Evolutionary conservation across 1,139 yeast species (phyloP).

Genomic region (Wickerhamomyces sp.): DNA sequence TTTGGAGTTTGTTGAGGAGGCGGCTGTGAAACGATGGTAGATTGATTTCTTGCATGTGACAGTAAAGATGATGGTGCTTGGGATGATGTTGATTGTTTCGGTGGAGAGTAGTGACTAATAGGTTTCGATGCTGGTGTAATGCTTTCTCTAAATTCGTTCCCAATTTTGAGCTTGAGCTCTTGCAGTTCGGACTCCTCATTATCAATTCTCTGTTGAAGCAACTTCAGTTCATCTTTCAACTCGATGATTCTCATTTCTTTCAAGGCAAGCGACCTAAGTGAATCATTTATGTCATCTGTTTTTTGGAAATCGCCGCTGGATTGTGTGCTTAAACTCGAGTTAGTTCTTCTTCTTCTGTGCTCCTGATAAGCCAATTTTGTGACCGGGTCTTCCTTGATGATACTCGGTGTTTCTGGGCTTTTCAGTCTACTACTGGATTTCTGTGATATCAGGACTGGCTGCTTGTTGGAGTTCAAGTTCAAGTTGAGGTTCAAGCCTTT

Average conservation of each 20-base stretch:
- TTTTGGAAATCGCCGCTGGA: constrained; percentile 6
- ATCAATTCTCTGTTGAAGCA: constrained; percentile 26
- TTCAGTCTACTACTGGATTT: not conserved
- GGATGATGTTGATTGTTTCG: not conserved
- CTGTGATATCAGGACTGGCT: not conserved
- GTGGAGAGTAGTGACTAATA: constrained; percentile 4
- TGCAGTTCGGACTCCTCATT: constrained; percentile 30
- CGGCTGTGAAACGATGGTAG: constrained; percentile 1
- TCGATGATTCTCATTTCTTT: constrained; percentile 61
- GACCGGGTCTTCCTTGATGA: not conserved
- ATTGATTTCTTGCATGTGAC: constrained; percentile 2
- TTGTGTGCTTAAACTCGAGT: constrained; percentile 10
- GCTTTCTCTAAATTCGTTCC: constrained; percentile 32
- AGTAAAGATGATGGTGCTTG: no score
- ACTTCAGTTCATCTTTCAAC: constrained; percentile 43
- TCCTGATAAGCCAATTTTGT: not conserved
- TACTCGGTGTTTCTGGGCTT: constrained; percentile 9
- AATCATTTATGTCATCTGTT: constrained; percentile 42
- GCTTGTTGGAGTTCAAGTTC: constrained; percentile 9
- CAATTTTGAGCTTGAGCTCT: constrained; percentile 42
- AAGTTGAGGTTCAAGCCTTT: constrained; percentile 16
- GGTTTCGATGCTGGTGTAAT: constrained; percentile 32
- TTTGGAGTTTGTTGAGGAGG: constrained; percentile 3
- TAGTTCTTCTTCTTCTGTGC: constrained; percentile 18
- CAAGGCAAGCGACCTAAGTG: constrained; percentile 49